Conservation (phyloP, 2,329 filamentous ascomycete genomes). For the Myriosclerotinia duriaeana region DNA sequence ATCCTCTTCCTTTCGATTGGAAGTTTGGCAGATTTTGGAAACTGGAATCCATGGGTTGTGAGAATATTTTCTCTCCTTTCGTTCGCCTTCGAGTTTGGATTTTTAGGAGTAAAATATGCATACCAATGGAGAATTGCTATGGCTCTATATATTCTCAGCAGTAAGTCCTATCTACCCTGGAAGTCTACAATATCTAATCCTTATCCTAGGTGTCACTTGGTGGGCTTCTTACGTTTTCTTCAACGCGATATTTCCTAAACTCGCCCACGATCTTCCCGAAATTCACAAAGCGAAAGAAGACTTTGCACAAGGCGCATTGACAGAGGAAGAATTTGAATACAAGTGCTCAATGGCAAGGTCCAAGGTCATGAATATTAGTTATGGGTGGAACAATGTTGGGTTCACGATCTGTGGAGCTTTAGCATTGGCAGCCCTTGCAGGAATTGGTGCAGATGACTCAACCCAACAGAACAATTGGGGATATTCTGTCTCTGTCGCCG, state of each 20-base stretch:
- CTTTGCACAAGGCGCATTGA: conserved; percentile 32
- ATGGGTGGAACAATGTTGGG: conserved; percentile 39
- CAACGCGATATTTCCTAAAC: conserved; percentile 40
- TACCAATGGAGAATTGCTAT: conserved; percentile 38
- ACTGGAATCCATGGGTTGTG: conserved; percentile 41
- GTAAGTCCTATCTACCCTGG: conserved; percentile 27
- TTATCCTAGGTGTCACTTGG: conserved; percentile 35
- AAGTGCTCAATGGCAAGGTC: conserved; percentile 37
- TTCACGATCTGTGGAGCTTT: conserved; percentile 37
- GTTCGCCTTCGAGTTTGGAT: conserved; percentile 40
- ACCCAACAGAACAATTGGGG: conserved; percentile 38
- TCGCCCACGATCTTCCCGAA: conserved; percentile 39
- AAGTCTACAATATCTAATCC: neutral
- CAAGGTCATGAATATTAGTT: conserved; percentile 40
- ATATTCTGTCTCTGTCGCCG: conserved; percentile 38
- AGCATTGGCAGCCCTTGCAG: conserved; percentile 35
- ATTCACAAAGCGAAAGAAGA: conserved; percentile 32
- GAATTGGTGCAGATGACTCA: conserved; percentile 35
- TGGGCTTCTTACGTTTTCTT: conserved; percentile 41
- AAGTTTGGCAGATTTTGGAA: conserved; percentile 39
- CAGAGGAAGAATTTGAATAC: conserved; percentile 35
- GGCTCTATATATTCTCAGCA: conserved; percentile 39
- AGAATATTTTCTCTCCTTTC: conserved; percentile 36
- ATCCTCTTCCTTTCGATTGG: conserved; percentile 37
- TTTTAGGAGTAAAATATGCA: conserved; percentile 35